Base-by-base conservation (phyloP, 768 basidiomycete genomes). In the Tulasnella sp. region DNA sequence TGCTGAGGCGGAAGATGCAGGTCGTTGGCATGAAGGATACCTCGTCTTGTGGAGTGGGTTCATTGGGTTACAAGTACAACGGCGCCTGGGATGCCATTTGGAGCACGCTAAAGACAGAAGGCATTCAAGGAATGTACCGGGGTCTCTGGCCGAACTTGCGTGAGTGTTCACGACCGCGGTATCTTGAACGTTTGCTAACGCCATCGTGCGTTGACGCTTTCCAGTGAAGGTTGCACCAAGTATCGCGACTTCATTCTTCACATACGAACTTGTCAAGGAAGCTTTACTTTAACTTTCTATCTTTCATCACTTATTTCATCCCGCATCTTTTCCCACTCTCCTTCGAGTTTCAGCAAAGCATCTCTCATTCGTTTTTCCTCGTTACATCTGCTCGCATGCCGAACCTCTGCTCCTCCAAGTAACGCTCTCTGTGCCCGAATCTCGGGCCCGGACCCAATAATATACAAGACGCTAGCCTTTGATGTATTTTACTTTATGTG, bases 1-100 rank as follows among this genome's bases (percentile, higher is more conserved):
- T 99, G 6, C 84, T 99, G 78, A 88, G 97, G 70, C 88, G 97
- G 79, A 97, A 98, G 87, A 95, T 99, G 92, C 97, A 99, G 84
- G 93, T 97, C 79, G 88, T 90, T 6, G 94, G 94, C 16, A 91
- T 96, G 90, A 84, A 88, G 81, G 40, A 70, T 18, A 39, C 9
- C 37, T 67, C 51, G 29, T 7, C 39, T 35, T 57, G n/a, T 23
- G 55, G 55, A 6, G 86, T 85, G 16, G 86, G 87, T 37, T 83
- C 84, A 16, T 82, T 89, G 79, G 88, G 70, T 85, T 90, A 82
- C 81, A 90, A 90, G 84, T 96, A 95, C 84, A 90, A 85, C 61
- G 93, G 94, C 11, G 96, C 95, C 7, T 78, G 94, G 44, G 91
- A 96, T 83, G 95, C 94, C 11, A 84, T 96, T 80, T 83, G 83